Evolutionary conservation across 1,139 yeast species (phyloP).

Genomic region (Pichia sp.): DNA sequence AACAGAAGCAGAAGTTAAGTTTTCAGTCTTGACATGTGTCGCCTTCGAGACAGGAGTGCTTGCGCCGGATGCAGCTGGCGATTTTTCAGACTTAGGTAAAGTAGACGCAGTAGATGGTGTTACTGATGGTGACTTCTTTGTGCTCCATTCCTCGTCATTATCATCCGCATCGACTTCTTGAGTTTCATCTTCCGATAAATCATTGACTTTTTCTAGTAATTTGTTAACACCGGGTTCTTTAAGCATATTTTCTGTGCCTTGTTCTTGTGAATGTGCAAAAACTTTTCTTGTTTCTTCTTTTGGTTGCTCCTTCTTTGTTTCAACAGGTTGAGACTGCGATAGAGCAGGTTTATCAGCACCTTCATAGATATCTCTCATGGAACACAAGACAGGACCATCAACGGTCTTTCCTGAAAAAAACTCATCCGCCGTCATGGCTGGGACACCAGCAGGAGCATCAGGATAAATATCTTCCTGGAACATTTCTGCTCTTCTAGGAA

Average conservation of each 20-base stretch:
- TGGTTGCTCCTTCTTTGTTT: not conserved
- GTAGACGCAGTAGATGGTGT: not conserved
- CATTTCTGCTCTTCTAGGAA: constrained; percentile 88
- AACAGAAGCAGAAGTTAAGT: no score
- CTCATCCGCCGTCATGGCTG: constrained; percentile 73
- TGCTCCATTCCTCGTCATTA: constrained; percentile 12
- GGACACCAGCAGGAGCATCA: constrained; percentile 71
- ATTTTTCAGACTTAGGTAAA: no score
- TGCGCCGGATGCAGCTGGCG: not conserved
- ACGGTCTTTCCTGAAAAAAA: constrained; percentile 73
- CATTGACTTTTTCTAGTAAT: constrained; percentile 36
- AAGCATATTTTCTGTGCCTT: constrained; percentile 39
- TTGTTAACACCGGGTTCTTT: constrained; percentile 40
- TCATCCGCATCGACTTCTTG: constrained; percentile 36
- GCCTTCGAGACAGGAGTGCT: not conserved
- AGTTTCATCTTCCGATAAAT: constrained; percentile 26
- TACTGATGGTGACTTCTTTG: not conserved
- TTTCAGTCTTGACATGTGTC: no score
- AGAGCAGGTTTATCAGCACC: constrained; percentile 46
- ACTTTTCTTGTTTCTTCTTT: constrained; percentile 15
- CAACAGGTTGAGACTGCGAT: constrained; percentile 9
- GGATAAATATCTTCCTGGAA: constrained; percentile 93
- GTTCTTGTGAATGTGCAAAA: constrained; percentile 22
- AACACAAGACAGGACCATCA: constrained; percentile 73
- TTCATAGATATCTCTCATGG: constrained; percentile 70